phyloP scores from a whole-genome alignment of 2,329 filamentous ascomycete genomes.

The Arthrobotrys musiformis region DNA sequence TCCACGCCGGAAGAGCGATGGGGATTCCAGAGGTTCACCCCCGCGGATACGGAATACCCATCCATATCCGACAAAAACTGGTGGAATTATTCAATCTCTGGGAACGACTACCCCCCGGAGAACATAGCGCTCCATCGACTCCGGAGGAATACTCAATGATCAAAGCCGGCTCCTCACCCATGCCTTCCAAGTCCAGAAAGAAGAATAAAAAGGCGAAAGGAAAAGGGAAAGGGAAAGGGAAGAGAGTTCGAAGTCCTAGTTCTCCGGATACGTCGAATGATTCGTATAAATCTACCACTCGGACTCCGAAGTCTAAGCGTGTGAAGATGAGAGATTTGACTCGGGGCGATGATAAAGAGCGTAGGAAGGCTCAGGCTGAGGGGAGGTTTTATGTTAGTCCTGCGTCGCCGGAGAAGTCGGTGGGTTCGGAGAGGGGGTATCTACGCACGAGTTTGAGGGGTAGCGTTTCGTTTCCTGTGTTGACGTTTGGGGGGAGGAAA shows the following conservation, averaged over 20 bases:
- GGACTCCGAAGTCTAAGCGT: neutral
- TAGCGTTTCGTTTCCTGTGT: neutral
- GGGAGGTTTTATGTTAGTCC: neutral
- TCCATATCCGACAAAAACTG: neutral
- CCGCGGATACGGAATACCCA: neutral
- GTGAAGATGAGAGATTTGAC: slow-evolving; percentile 11
- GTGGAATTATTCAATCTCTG: neutral
- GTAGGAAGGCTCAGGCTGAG: neutral
- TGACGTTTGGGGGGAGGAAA: neutral
- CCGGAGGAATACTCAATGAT: too few species aligned
- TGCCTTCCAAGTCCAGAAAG: too few species aligned
- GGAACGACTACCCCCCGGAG: neutral
- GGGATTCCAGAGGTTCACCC: neutral
- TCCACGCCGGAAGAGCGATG: slow-evolving; percentile 1
- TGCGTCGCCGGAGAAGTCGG: neutral
- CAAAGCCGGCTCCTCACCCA: too few species aligned
- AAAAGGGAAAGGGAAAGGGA: neutral
- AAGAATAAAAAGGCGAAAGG: neutral
- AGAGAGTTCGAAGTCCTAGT: neutral
- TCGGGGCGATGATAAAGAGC: neutral
- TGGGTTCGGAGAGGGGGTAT: neutral
- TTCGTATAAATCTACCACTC: neutral
- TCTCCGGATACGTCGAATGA: neutral
- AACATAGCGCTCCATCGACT: too few species aligned
- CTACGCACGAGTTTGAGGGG: too few species aligned